Evolutionary conservation across 2,329 filamentous ascomycete genomes (phyloP).

Genomic region (Emericellopsis atlantica): DNA sequence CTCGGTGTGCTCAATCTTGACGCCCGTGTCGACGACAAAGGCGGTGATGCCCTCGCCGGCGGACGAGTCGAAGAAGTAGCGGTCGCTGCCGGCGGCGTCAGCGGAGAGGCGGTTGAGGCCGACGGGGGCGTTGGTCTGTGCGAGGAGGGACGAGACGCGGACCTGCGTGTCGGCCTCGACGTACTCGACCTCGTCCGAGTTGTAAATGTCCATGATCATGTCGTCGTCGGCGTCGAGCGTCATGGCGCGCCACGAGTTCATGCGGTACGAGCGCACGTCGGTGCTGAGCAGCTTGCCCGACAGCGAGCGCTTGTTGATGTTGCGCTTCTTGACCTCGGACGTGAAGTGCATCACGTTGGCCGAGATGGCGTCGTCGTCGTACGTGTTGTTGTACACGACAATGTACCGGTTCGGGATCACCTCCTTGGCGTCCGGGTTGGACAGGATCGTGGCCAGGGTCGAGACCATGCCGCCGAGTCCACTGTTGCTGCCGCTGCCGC

Average conservation of each 20-base stretch:
- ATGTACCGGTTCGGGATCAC: slow-evolving; percentile 47
- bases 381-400: slow-evolving; percentile 49
- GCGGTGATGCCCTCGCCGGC: slow-evolving; percentile 44
- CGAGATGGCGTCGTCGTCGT: slow-evolving; percentile 31
- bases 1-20: slow-evolving; percentile 40
- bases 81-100: slow-evolving; percentile 14
- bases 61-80: slow-evolving; percentile 34
- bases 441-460: slow-evolving; percentile 17
- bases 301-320: slow-evolving; percentile 37
- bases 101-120: slow-evolving; percentile 43
- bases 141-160: slow-evolving; percentile 25
- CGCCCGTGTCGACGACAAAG: slow-evolving; percentile 56
- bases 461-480: slow-evolving; percentile 5
- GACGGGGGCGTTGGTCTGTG: slow-evolving; percentile 38
- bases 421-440: slow-evolving; percentile 33
- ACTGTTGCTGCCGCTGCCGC: background rate
- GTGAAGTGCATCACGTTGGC: slow-evolving; percentile 35
- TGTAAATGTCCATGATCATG: slow-evolving; percentile 35
- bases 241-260: slow-evolving; percentile 40
- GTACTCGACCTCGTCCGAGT: slow-evolving; percentile 34
- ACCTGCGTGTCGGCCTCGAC: slow-evolving; percentile 41
- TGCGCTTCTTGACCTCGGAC: slow-evolving; percentile 40
- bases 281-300: slow-evolving; percentile 34
- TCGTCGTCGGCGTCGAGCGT: slow-evolving; percentile 36
- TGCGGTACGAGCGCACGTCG: slow-evolving; percentile 29